Conservation (phyloP, 2,329 filamentous ascomycete genomes). For the Claviceps digitariae region DNA sequence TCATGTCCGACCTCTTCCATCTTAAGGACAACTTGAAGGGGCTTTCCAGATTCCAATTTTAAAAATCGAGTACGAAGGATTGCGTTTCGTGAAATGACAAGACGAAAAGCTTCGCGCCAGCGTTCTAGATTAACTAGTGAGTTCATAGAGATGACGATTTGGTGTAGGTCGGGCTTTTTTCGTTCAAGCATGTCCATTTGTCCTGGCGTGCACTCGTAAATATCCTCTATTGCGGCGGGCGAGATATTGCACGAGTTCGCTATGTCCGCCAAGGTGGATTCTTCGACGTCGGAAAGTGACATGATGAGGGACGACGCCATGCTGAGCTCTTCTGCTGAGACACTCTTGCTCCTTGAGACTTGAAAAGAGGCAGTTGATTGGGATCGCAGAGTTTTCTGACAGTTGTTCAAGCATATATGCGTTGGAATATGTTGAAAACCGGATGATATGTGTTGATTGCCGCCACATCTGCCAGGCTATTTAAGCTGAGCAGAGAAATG, state of each 20-base stretch:
- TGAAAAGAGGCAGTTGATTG: no score
- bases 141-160: background rate
- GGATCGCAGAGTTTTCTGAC: no score
- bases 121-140: background rate
- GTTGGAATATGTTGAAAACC: background rate
- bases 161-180: background rate
- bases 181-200: background rate
- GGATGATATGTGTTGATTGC: background rate
- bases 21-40: background rate
- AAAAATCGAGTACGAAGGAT: slow-evolving; percentile 1
- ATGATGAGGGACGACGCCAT: background rate
- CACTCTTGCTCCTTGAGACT: background rate
- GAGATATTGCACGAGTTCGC: background rate
- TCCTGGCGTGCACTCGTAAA: background rate
- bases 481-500: no score
- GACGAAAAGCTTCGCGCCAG: background rate
- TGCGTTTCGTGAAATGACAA: background rate
- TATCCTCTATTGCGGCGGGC: background rate
- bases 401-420: no score
- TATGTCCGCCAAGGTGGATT: background rate
- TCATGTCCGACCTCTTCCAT: background rate
- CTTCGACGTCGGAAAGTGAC: background rate
- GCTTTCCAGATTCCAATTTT: background rate
- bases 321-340: background rate
- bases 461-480: no score